Evolutionary conservation across 2,329 filamentous ascomycete species (phyloP).

Genomic region (Blastomyces parvus): DNA sequence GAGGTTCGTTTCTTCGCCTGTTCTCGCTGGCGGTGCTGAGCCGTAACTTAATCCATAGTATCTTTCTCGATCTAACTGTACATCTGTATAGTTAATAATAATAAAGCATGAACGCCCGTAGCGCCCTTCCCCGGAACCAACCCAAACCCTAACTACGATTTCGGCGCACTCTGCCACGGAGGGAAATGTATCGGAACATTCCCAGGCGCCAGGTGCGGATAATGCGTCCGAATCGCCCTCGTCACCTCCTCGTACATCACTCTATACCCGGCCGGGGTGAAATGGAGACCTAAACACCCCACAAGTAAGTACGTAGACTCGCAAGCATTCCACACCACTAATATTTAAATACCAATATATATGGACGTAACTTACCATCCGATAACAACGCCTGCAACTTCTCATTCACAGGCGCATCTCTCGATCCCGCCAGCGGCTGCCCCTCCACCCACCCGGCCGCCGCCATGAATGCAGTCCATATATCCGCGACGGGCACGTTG

Average conservation of each 20-base stretch:
- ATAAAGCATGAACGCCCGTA: background rate
- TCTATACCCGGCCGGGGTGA: slow-evolving; percentile 47
- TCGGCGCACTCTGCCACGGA: slow-evolving; percentile 40
- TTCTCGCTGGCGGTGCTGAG: too few species aligned
- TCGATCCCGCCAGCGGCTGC: slow-evolving; percentile 46
- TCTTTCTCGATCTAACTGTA: too few species aligned
- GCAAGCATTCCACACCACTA: too few species aligned
- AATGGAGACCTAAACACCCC: slow-evolving; percentile 44
- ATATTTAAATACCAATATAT: too few species aligned
- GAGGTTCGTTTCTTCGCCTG: too few species aligned
- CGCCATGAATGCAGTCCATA: slow-evolving; percentile 70
- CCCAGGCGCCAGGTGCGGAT: slow-evolving; percentile 48
- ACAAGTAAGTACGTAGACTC: background rate
- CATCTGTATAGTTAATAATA: too few species aligned
- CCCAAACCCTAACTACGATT: slow-evolving; percentile 16
- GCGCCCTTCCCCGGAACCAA: too few species aligned
- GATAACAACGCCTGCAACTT: slow-evolving; percentile 43
- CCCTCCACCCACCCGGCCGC: slow-evolving; percentile 46
- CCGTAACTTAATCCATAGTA: too few species aligned
- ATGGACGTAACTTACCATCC: slow-evolving; percentile 41
- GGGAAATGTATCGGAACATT: slow-evolving; percentile 46
- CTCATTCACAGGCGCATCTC: slow-evolving; percentile 50
- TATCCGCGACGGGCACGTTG: slow-evolving; percentile 58
- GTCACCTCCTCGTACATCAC: slow-evolving; percentile 47
- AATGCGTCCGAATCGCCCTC: slow-evolving; percentile 41